Evolutionary conservation across 257 asterid species (phyloP), one percentile per base, ranked within the genome.

Genomic region (Nicotiana noctiflora): DNA sequence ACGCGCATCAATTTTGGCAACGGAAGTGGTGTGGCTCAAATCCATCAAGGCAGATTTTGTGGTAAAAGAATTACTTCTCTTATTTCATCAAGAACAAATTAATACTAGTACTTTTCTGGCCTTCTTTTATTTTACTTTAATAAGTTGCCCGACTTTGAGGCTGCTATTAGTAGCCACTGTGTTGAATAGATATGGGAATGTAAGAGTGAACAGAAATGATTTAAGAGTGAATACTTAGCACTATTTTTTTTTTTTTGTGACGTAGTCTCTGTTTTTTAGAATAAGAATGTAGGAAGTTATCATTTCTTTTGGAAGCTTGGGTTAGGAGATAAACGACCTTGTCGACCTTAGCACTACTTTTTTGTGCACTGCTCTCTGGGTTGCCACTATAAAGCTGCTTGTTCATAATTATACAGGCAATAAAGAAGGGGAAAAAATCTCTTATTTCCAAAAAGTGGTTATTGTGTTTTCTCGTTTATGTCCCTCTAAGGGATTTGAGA

Each of bases 1-100:
- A 40, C 99, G 99, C 51, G 96, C 88, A 59, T 81, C 90, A 49
- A 94, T 96, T 87, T 84, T 96, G 92, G 90, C 89, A 19, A 90
- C 92, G 2, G 99, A 94, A 88, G 97, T 94, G 77, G 92, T 90
- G 92, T 96, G 99, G 99, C 93, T 96, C 74, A 91, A 90, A 82
- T 92, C 97, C 83, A 90, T 94, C 89, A 91, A 91, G 86, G 95
- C 97, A 12, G 98, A 96, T 72, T 85, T 96, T 83, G 99, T 94
- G 98, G 99, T 96, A 91, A 87, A 53, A 29, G 70, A 37, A 46
- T 59, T 14, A 15, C 37, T 53, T 56, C 46, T 8, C 55, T 55
- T 32, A 2, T 70, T 25, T 27, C 51, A 29, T 77, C 59, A 5
- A 46, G 29, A 63, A 44, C 62, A 21, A 23, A 25, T 18, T 15